A percentile compares a stretch with the other conserved stretches of the same genome.
phyloP scores from a whole-genome alignment of 768 basidiomycete species.

The Pisolithus sp. region DNA sequence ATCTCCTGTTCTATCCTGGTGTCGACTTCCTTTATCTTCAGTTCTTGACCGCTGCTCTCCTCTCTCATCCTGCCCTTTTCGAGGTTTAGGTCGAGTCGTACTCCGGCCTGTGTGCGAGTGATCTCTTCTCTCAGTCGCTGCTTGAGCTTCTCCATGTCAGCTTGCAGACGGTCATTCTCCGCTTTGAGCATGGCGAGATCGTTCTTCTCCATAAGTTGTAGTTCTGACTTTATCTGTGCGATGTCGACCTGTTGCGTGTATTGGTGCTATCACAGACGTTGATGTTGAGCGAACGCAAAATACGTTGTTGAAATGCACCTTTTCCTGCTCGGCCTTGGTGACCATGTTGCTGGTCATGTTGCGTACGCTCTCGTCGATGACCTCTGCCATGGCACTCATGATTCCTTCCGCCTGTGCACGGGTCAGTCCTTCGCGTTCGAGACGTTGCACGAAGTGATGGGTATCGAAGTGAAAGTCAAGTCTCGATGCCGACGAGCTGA shows the following conservation, averaged over 20 bases:
- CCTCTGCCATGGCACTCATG: slow-evolving; percentile 94
- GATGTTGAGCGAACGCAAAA: not conserved
- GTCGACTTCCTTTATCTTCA: slow-evolving; percentile 97
- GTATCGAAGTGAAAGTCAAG: slow-evolving; percentile 87
- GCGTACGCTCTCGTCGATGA: slow-evolving; percentile 93
- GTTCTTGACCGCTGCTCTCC: slow-evolving; percentile 83
- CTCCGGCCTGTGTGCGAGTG: slow-evolving; percentile 86
- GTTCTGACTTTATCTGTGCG: slow-evolving; percentile 91
- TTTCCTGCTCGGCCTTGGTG: slow-evolving; percentile 92
- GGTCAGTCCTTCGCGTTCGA: slow-evolving; percentile 85
- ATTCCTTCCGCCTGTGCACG: slow-evolving; percentile 93
- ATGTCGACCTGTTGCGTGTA: slow-evolving; percentile 97
- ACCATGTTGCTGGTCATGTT: slow-evolving; percentile 98
- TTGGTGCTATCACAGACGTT: slow-evolving; percentile 52
- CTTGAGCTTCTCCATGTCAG: slow-evolving; percentile 92
- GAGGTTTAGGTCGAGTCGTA: slow-evolving; percentile 88
- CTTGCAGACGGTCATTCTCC: slow-evolving; percentile 89
- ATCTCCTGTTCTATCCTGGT: slow-evolving; percentile 96
- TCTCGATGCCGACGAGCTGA: slow-evolving; percentile 24
- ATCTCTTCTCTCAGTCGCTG: slow-evolving; percentile 90
- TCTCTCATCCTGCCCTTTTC: slow-evolving; percentile 96
- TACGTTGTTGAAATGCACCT: slow-evolving; percentile 44
- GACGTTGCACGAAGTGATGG: slow-evolving; percentile 86
- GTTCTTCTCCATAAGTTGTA: slow-evolving; percentile 95
- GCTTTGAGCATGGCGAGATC: slow-evolving; percentile 93